Conservation (phyloP, 2,329 filamentous ascomycete genomes). For the Botrytis squamosa region DNA sequence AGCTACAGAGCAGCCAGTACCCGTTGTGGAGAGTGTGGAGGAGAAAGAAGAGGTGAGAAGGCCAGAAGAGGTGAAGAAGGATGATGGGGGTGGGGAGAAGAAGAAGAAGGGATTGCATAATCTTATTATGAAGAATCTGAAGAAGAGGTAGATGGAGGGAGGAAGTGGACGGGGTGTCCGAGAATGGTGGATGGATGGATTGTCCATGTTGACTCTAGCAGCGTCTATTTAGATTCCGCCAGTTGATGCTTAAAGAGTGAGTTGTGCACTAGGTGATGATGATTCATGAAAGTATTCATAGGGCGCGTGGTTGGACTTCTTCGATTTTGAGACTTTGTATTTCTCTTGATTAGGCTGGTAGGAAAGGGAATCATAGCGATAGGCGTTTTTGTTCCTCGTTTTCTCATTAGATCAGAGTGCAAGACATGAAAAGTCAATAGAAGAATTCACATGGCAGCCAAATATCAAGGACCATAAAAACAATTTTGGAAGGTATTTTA, state of each 20-base stretch:
- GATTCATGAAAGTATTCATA: neutral
- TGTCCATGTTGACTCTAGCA: neutral
- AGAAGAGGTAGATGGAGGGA: conserved; percentile 17
- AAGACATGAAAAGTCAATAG: too few species aligned
- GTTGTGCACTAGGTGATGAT: neutral
- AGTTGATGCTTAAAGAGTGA: neutral
- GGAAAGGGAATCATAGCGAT: neutral
- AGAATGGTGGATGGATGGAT: conserved; percentile 1
- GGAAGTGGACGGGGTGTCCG: neutral
- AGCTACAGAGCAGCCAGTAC: conserved; percentile 50
- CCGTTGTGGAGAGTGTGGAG: conserved; percentile 43
- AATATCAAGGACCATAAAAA: neutral
- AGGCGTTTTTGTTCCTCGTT: neutral
- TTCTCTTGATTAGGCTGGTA: neutral
- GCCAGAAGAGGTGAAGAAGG: conserved; percentile 36
- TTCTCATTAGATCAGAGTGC: neutral
- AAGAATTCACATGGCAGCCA: neutral
- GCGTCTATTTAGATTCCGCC: neutral
- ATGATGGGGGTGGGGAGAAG: conserved; percentile 24
- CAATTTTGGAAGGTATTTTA: conserved; percentile 15
- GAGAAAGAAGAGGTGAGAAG: conserved; percentile 26
- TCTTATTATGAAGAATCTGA: conserved; percentile 21
- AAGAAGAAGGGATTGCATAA: conserved; percentile 20
- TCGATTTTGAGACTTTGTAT: neutral
- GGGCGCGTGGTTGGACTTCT: neutral